phyloP scores from a whole-genome alignment of 306 rosid species.

The Delonix regia region DNA sequence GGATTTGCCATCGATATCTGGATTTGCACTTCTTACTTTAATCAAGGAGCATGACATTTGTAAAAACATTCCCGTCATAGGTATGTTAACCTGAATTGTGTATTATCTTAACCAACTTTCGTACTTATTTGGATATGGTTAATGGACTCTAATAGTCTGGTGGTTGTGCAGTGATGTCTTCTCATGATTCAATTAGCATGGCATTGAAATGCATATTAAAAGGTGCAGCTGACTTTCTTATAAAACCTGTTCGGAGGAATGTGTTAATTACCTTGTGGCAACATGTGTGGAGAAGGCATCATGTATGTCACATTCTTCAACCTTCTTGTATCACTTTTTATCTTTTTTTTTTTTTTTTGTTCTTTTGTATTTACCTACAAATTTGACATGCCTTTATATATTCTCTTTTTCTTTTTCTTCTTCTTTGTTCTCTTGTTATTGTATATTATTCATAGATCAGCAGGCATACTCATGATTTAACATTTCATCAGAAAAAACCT shows the following conservation, averaged over 20 bases:
- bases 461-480: constrained; percentile 33
- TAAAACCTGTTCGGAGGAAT: constrained; percentile 80
- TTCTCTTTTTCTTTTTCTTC: background rate
- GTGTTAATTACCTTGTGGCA: constrained; percentile 80
- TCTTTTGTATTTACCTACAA: background rate
- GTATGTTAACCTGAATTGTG: constrained; percentile 45
- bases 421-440: background rate
- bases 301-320: constrained; percentile 52
- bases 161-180: constrained; percentile 75
- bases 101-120: constrained; percentile 9
- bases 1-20: constrained; percentile 77
- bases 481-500: constrained; percentile 36
- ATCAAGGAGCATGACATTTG: constrained; percentile 77
- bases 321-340: background rate
- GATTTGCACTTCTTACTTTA: constrained; percentile 70
- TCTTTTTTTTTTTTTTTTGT: constrained; percentile 24
- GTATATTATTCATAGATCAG: constrained; percentile 31
- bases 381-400: background rate
- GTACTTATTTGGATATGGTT: constrained; percentile 14
- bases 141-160: constrained; percentile 22
- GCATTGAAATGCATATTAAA: constrained; percentile 72
- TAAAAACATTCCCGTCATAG: constrained; percentile 76
- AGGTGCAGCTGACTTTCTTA: constrained; percentile 82
- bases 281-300: constrained; percentile 81
- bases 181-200: constrained; percentile 61